Percentiles rank a stretch among this genome's conserved stretches.
These are phyloP conservation scores for Colletotrichum sansevieriae DNA, from an alignment of 2,329 filamentous ascomycete genomes.

Conservation along the genomic window DNA sequence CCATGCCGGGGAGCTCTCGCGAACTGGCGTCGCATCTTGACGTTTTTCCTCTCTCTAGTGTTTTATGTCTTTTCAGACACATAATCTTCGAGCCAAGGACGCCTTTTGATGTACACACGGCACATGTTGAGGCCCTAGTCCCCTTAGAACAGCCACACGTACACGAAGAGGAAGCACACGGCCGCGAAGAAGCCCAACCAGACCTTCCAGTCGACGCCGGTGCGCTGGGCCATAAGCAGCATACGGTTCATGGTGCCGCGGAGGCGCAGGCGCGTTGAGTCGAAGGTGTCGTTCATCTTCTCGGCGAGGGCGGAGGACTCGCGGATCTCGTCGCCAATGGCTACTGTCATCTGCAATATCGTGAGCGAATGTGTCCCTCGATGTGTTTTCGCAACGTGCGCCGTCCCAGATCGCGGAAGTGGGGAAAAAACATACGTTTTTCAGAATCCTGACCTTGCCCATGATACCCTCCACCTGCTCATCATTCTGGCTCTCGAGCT, in stretches of 20 bases:
- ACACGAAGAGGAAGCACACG: constrained; percentile 86
- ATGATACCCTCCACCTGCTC: constrained; percentile 89
- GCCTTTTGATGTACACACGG: no score
- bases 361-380: not conserved
- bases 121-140: no score
- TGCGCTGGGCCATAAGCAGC: constrained; percentile 93
- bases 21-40: no score
- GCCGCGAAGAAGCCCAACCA: constrained; percentile 92
- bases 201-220: constrained; percentile 94
- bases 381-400: not conserved
- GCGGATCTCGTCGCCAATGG: constrained; percentile 95
- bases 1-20: no score
- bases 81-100: no score
- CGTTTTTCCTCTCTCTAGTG: no score
- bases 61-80: no score
- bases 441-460: constrained; percentile 89
- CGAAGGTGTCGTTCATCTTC: constrained; percentile 96
- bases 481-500: constrained; percentile 97
- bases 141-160: constrained; percentile 87
- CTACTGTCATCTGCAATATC: constrained; percentile 80
- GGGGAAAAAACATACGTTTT: constrained; percentile 74
- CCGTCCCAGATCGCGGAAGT: not conserved
- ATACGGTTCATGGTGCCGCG: constrained; percentile 97
- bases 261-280: constrained; percentile 83
- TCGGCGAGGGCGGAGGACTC: constrained; percentile 89